Base-by-base conservation (phyloP, 257 asterid genomes). In the Apocynum venetum region DNA sequence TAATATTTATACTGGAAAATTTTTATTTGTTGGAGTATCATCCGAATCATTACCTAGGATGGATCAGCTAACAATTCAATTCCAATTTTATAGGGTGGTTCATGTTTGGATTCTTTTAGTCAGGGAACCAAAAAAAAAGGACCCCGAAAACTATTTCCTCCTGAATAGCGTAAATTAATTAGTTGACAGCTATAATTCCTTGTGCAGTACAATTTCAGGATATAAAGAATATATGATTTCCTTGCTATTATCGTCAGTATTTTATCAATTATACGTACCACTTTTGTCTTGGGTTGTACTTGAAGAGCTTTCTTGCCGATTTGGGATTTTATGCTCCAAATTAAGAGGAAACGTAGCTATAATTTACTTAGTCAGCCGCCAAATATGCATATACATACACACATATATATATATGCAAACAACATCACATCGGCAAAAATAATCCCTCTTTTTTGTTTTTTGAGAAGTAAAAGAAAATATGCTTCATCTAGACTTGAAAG, bases 11-110 rank as follows among this genome's bases (percentile, higher is more conserved):
- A 2, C 47, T 41, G 15, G 4, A n/a, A 65, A 73, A 20, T 4
- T 12, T 17, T 6, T n/a, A 79, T 41, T 41, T 59, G 73, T 14
- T 65, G n/a, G 60, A 61, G 52, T 19, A 44, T 8, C 55, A 66
- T 74, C 73, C 41, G 52, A 72, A 66, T 76, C 77, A 25, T 41
- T 82, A 57, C 80, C 57, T 74, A 52, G 78, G 66, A 60, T 55
- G 46, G 48, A 52, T 59, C 76, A 56, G 38, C 72, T 15, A 55
- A 71, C 12, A n/a, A 70, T 60, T 71, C 80, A 14, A 20, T 20
- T 67, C 47, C 31, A 57, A n/a, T 59, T 70, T 69, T 70, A 71
- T 71, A 70, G 76, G 80, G 57, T 43, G 65, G n/a, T 69, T 77
- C 31, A 70, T 46, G 25, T 36, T 41, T 38, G 10, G 36, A 61